Base-by-base conservation (phyloP, 2,329 filamentous ascomycete species). In the Aspergillus bombycis region DNA sequence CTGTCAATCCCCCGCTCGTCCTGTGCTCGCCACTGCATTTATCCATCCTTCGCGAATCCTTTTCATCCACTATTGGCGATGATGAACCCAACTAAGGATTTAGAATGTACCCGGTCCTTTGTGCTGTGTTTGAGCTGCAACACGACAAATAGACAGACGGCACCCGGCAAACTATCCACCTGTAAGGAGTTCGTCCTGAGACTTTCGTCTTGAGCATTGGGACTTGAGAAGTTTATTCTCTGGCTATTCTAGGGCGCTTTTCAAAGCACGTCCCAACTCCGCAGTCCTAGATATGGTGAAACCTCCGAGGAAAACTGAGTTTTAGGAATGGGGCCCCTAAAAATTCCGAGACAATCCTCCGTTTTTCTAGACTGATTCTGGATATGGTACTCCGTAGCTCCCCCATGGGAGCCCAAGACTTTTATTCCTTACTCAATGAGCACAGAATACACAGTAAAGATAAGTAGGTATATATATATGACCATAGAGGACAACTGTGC, bases 201-300 rank as follows among this genome's bases (percentile, higher is more conserved):
- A 57, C 61, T 54, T 55, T 60, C 58, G 57, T 54, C 32, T 55
- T 26, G 34, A 55, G 34, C 14, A 38, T 58, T 62, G 62, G 53
- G 52, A 53, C 56, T 46, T 52, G 56, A 62, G 56, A 69, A 68
- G 65, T 62, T 66, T 69, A 67, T 58, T 62, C 30, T 36, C 57
- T 55, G 55, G 55, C 56, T 57, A 34, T 45, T 41, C 36, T 59
- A 38, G 60, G 55, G 63, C 26, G 32, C 46, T 36, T 54, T 61
- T 41, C 57, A 56, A 67, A 62, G 67, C 64, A 63, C 63, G 61
- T 60, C 62, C 65, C 60, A 66, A 61, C 38, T 55, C 46, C 60
- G 36, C 54, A 41, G 68, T 68, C 70, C 68, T 69, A 46, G 36
- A 71, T 68, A 58, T 38, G 65, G 70, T 53, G 63, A 72, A 68